Base-by-base conservation (phyloP, 1,284 basidiomycete genomes). In the Trichosporon sp. region DNA sequence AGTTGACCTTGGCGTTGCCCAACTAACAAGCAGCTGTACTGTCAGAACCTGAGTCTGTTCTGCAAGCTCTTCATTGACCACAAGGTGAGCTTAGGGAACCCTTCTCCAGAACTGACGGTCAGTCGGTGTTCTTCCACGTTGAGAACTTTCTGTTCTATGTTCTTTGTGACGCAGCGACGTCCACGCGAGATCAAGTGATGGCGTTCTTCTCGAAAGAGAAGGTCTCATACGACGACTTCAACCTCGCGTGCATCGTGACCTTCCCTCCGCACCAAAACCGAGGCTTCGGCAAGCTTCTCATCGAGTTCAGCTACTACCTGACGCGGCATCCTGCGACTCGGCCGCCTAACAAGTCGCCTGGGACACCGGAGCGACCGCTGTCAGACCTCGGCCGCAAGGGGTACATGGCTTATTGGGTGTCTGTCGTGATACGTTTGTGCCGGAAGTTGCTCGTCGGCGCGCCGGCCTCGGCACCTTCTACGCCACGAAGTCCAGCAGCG, bases 131-230 rank as follows among this genome's bases (percentile, higher is more conserved):
- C 84, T 99, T 96, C 78, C 95, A 99, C 67, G 86, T 87, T 2
- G 83, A 84, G 62, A 81, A 81, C 67, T 84, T 99, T 81, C 82
- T 92, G 65, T 98, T 96, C 84, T 99, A 99, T 81, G 89, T 98
- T 73, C 83, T 97, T 27, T 98, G 95, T 7, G 94, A 98, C 72
- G 91, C 90, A 0, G 80, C 81, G 13, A 88, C 89, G 67, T 89
- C 90, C 11, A 88, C 88, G 75, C 86, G 87, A 82, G 90, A 96
- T 78, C 90, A 93, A 75, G 90, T 93, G 62, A 85, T 98, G 21
- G 96, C 93, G 0, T 99, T 94, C 85, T 99, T 99, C 83, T 97
- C 94, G 31, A 98, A 98, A 92, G 96, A 98, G 83, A 98, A 98
- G 81, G 80, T 91, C 25, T 96, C 94, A 1, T 97, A 94, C 76